A percentile compares a stretch with the other conserved stretches of the same genome.
phyloP scores from a whole-genome alignment of 495 filamentous ascomycete species.

The Trichoderma orchidacearum region DNA sequence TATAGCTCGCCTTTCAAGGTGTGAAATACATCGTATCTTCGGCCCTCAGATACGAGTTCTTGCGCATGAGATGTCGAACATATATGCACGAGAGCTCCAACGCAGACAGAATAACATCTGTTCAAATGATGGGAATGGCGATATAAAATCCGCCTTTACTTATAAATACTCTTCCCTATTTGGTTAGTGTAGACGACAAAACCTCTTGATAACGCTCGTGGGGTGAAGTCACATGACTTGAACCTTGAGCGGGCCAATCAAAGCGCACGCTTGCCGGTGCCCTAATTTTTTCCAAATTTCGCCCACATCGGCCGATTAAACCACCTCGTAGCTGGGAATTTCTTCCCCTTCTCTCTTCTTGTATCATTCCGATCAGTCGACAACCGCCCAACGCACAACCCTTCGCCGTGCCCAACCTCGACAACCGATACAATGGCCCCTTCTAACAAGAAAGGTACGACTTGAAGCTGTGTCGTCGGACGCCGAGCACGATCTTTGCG shows the following conservation, averaged over 20 bases:
- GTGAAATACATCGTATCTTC: background rate
- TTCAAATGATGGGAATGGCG: background rate
- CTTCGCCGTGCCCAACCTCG: background rate
- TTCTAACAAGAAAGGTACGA: slow-evolving; percentile 51
- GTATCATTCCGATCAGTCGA: background rate
- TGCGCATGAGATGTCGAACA: background rate
- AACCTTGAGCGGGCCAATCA: background rate
- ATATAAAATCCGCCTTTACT: background rate
- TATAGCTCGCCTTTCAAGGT: background rate
- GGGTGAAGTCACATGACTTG: background rate
- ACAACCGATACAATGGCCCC: slow-evolving; percentile 4
- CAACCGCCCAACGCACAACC: background rate
- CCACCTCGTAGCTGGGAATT: background rate
- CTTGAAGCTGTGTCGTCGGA: slow-evolving; percentile 6
- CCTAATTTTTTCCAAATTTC: background rate
- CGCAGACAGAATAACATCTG: background rate
- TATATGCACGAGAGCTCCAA: background rate
- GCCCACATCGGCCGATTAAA: background rate
- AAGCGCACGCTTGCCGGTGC: background rate
- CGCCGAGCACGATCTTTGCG: background rate
- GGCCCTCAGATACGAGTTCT: background rate
- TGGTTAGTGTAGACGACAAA: background rate
- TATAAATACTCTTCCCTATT: background rate
- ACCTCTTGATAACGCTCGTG: background rate
- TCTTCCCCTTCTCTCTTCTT: background rate